Conservation (phyloP, 2,329 filamentous ascomycete species). For the Exophiala phaeomuriformis region DNA sequence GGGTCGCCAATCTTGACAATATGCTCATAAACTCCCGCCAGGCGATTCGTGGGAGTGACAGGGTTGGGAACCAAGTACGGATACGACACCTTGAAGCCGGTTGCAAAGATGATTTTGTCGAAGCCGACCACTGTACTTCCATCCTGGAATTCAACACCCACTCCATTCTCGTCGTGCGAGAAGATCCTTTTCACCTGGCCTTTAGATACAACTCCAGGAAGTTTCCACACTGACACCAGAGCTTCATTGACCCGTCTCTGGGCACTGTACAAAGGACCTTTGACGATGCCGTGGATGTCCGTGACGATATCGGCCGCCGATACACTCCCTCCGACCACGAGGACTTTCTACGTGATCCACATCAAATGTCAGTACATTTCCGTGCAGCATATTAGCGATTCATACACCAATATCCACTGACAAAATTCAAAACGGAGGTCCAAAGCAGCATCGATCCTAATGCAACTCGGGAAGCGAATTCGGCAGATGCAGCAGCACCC, state of each 20-base stretch:
- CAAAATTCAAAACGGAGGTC: too few relatives aligned
- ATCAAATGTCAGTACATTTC: neutral
- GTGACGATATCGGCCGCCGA: conserved; percentile 50
- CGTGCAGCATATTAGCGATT: neutral
- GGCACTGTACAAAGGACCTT: conserved; percentile 47
- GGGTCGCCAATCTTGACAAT: conserved; percentile 64
- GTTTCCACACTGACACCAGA: conserved; percentile 37
- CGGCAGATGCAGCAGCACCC: too few relatives aligned
- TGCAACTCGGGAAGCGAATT: too few relatives aligned
- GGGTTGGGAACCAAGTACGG: conserved; percentile 61
- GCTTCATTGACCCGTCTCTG: conserved; percentile 55
- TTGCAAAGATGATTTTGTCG: conserved; percentile 56
- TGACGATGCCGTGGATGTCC: conserved; percentile 42
- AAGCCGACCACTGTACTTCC: conserved; percentile 50
- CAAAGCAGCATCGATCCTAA: too few relatives aligned
- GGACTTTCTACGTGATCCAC: conserved; percentile 36
- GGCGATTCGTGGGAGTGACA: conserved; percentile 25
- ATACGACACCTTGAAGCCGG: conserved; percentile 60
- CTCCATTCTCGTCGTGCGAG: conserved; percentile 38
- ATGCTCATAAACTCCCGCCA: conserved; percentile 51
- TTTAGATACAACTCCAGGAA: conserved; percentile 38
- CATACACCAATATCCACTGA: neutral
- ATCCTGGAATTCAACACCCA: conserved; percentile 44
- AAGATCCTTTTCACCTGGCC: neutral
- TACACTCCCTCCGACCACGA: conserved; percentile 50